These are phyloP conservation scores for Castanea sativa DNA, from an alignment of 306 rosid genomes.

Conservation along the genomic window DNA sequence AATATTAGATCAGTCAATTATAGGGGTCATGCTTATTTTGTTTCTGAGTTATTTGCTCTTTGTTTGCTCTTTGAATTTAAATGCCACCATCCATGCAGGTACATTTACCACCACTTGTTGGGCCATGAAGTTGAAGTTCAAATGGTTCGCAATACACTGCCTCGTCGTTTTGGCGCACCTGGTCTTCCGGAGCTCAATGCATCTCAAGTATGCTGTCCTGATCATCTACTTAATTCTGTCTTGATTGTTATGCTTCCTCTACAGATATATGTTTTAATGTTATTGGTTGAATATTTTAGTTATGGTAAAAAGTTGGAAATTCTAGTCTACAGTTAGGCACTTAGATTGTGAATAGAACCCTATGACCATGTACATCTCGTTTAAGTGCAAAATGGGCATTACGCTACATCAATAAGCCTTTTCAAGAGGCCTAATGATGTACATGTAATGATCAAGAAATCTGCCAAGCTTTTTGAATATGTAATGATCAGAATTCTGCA, in stretches of 20 bases:
- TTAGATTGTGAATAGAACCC: background rate
- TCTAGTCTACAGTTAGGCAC: background rate
- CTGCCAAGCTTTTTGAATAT: background rate
- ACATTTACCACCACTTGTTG: conserved; percentile 91
- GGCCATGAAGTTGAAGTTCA: conserved; percentile 99
- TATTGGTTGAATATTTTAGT: background rate
- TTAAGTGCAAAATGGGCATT: background rate
- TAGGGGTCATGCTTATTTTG: background rate
- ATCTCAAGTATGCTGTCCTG: conserved; percentile 70
- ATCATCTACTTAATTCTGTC: conserved; percentile 5
- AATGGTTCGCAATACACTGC: conserved; percentile 95
- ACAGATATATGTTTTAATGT: background rate
- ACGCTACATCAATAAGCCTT: background rate
- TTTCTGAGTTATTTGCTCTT: background rate
- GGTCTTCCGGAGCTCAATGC: conserved; percentile 99
- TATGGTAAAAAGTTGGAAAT: background rate
- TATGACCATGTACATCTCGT: background rate
- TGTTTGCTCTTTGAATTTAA: conserved; percentile 5
- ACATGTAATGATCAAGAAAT: too few relatives aligned
- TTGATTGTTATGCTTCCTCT: background rate
- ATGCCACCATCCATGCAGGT: conserved; percentile 46
- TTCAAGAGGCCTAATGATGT: background rate
- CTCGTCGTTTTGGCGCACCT: conserved; percentile 99
- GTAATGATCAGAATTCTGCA: background rate
- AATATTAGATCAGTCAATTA: background rate